Conservation (phyloP, 805 yeast species). For the Blastobotrys terrestris region DNA sequence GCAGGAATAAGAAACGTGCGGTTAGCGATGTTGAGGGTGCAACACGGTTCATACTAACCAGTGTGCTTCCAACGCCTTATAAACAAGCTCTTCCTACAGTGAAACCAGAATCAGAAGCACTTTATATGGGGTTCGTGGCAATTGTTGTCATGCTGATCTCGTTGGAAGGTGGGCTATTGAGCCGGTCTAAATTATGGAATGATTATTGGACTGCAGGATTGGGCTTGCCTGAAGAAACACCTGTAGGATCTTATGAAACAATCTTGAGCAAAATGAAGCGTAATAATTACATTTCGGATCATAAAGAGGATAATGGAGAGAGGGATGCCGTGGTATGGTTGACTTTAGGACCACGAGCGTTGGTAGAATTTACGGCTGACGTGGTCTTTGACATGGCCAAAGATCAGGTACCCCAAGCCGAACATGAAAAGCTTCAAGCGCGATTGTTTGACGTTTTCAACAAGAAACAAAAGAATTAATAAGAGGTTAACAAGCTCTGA, state of each 20-base stretch:
- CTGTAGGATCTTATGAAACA: neutral
- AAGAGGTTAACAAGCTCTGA: too few species aligned
- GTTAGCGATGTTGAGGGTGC: neutral
- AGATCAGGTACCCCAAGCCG: neutral
- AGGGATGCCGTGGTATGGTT: neutral
- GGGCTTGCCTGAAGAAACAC: neutral
- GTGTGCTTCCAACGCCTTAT: conserved; percentile 2
- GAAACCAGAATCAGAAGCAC: neutral
- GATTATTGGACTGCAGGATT: neutral
- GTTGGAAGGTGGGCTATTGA: conserved; percentile 3
- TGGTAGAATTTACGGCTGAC: neutral
- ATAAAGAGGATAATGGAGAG: neutral
- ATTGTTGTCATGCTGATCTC: conserved; percentile 3
- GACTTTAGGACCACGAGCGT: neutral
- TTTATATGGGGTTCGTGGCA: conserved; percentile 3
- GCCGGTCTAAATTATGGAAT: conserved; percentile 1
- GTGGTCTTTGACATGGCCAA: neutral
- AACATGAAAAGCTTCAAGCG: neutral
- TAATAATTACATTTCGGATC: neutral
- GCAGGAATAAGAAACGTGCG: neutral
- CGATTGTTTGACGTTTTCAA: neutral
- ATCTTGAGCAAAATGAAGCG: neutral
- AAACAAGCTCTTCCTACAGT: neutral
- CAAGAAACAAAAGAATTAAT: neutral
- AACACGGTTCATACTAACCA: conserved; percentile 1